Evolutionary conservation across 352 stramenopile species (phyloP).

Genomic region (Pythium oligandrum): DNA sequence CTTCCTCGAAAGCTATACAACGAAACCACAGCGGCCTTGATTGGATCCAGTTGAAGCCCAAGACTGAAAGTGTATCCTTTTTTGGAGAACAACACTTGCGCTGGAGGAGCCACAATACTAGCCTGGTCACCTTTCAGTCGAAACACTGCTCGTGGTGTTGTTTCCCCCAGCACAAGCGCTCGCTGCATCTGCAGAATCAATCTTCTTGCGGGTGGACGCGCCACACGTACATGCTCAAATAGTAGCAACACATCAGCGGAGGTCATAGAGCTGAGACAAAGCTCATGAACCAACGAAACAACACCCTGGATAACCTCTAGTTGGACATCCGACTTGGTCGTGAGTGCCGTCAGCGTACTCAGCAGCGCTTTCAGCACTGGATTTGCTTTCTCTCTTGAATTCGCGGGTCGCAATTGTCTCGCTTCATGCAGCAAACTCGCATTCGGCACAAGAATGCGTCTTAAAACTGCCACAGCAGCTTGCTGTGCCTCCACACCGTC

Average conservation of each 20-base stretch:
- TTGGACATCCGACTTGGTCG: slow-evolving; percentile 21
- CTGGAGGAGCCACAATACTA: slow-evolving; percentile 57
- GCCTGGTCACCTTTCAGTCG: slow-evolving; percentile 55
- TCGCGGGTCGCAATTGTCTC: slow-evolving; percentile 9
- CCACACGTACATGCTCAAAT: slow-evolving; percentile 69
- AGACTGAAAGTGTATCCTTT: slow-evolving; percentile 74
- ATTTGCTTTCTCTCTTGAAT: slow-evolving; percentile 11
- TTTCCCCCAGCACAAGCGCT: slow-evolving; percentile 44
- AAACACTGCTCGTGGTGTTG: slow-evolving; percentile 62
- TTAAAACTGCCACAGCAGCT: slow-evolving; percentile 1
- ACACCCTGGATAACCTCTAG: slow-evolving; percentile 28
- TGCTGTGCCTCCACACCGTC: slow-evolving; percentile 1
- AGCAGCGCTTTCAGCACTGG: slow-evolving; percentile 49
- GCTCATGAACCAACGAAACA: slow-evolving; percentile 35
- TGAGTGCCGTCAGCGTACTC: slow-evolving; percentile 31
- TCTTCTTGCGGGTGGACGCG: slow-evolving; percentile 29
- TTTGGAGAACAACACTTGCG: slow-evolving; percentile 59
- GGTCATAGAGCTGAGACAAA: slow-evolving; percentile 59
- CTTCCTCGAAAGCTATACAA: slow-evolving; percentile 76
- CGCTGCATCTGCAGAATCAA: slow-evolving; percentile 61
- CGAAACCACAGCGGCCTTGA: slow-evolving; percentile 23
- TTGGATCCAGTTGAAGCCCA: slow-evolving; percentile 42
- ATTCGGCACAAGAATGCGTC: slow-evolving; percentile 12
- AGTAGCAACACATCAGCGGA: slow-evolving; percentile 54
- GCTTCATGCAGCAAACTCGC: slow-evolving; percentile 12